Conservation (phyloP, 2,329 filamentous ascomycete species). For the Fusarium agapanthi region DNA sequence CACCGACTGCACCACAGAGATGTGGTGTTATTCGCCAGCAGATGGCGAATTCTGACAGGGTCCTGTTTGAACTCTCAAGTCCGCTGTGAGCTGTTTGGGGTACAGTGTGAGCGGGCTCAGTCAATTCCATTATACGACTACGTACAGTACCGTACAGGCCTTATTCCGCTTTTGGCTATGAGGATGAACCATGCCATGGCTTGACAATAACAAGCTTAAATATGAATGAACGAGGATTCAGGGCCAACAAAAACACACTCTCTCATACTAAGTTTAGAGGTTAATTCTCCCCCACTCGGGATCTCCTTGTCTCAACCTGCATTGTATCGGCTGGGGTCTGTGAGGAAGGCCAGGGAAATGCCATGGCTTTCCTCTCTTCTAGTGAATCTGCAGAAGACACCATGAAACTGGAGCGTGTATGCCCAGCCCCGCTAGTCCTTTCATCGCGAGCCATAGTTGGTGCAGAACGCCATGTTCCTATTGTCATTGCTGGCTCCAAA, state of each 20-base stretch:
- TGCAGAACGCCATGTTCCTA: conserved; percentile 32
- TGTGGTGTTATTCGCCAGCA: not conserved
- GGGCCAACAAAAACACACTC: not conserved
- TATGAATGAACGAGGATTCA: conserved; percentile 3
- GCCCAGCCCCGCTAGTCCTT: conserved; percentile 10
- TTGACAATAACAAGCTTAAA: conserved; percentile 11
- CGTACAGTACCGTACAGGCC: not conserved
- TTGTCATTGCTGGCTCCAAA: conserved; percentile 24
- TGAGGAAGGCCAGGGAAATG: not conserved
- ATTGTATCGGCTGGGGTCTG: not conserved
- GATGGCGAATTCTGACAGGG: not conserved
- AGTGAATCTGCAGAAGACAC: conserved; percentile 12
- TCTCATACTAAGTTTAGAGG: not conserved
- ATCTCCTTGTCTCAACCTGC: not conserved
- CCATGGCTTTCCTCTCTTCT: not conserved
- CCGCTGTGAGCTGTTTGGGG: not conserved
- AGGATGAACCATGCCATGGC: not conserved
- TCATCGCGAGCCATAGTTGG: conserved; percentile 27
- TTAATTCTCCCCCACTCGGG: not conserved
- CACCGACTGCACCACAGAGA: not conserved
- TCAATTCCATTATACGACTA: not conserved
- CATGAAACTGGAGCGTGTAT: not conserved
- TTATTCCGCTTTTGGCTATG: not conserved
- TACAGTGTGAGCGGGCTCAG: not conserved
- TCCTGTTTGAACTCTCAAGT: not conserved